phyloP scores from a whole-genome alignment of 345 rosid species.

The Pistacia integerrima region DNA sequence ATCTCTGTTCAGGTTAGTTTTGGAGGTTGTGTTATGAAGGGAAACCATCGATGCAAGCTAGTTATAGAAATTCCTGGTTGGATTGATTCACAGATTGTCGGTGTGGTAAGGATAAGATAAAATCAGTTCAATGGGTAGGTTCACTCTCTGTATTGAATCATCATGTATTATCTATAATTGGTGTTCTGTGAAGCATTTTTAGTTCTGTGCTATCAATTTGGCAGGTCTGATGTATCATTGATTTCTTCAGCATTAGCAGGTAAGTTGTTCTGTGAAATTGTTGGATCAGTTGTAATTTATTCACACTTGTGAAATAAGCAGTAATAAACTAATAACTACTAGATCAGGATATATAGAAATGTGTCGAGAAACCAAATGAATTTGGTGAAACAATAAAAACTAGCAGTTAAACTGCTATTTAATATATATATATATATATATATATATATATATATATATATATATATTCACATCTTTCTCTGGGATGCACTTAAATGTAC shows the following conservation, averaged over 20 bases:
- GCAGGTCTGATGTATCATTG: slow-evolving; percentile 32
- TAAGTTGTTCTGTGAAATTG: slow-evolving; percentile 30
- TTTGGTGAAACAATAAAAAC: background rate
- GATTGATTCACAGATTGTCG: slow-evolving; percentile 9
- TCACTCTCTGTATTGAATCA: slow-evolving; percentile 20
- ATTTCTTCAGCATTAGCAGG: slow-evolving; percentile 25
- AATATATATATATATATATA: no score
- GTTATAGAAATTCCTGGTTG: slow-evolving; percentile 15
- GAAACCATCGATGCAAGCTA: slow-evolving; percentile 21
- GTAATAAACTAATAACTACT: no score
- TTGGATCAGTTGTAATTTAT: slow-evolving; percentile 1
- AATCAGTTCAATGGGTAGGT: slow-evolving; percentile 27
- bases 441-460: no score
- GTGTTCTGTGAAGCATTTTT: slow-evolving; percentile 15
- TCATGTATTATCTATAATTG: slow-evolving; percentile 8
- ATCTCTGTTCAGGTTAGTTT: slow-evolving; percentile 33
- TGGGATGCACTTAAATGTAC: background rate
- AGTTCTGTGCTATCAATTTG: slow-evolving; percentile 25
- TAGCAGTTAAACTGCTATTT: background rate
- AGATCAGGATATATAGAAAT: background rate
- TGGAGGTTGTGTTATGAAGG: slow-evolving; percentile 20
- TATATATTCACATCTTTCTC: background rate
- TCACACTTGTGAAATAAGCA: background rate
- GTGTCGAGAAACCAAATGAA: background rate
- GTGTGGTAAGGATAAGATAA: slow-evolving; percentile 6